These are phyloP conservation scores for Salix brachista DNA, from an alignment of 345 rosid species.

Conservation along the genomic window DNA sequence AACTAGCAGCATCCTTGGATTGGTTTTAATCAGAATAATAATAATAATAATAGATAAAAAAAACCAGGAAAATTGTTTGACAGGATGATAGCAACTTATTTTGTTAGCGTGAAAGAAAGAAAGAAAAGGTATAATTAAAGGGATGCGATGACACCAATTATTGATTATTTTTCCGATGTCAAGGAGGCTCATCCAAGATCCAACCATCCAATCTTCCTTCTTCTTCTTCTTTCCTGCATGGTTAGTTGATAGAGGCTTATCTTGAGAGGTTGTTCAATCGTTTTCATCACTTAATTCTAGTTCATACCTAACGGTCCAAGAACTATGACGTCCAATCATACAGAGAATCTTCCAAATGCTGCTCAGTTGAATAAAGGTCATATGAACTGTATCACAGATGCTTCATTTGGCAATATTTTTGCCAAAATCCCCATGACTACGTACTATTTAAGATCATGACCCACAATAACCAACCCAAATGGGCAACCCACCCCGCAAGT, in stretches of 20 bases:
- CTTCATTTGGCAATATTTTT: neutral
- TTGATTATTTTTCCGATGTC: neutral
- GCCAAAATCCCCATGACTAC: neutral
- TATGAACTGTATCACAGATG: neutral
- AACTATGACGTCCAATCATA: neutral
- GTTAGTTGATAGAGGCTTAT: neutral
- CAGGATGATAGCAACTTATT: no score
- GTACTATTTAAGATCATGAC: neutral
- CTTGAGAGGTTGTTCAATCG: neutral
- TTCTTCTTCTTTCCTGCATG: neutral
- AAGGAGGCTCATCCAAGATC: neutral
- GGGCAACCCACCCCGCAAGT: neutral
- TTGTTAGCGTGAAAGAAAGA: neutral
- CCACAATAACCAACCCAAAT: slow-evolving; percentile 1
- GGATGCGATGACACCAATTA: neutral
- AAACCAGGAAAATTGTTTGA: no score
- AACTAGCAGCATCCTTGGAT: neutral
- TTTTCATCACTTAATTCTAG: neutral
- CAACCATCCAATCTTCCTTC: neutral
- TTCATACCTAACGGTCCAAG: neutral
- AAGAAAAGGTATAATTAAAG: neutral
- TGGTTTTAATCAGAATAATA: no score
- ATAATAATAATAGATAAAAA: no score
- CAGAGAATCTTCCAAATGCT: neutral
- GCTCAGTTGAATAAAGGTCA: neutral